These are phyloP conservation scores for Boletus reticuloceps DNA, from an alignment of 768 basidiomycete genomes.

Conservation along the genomic window DNA sequence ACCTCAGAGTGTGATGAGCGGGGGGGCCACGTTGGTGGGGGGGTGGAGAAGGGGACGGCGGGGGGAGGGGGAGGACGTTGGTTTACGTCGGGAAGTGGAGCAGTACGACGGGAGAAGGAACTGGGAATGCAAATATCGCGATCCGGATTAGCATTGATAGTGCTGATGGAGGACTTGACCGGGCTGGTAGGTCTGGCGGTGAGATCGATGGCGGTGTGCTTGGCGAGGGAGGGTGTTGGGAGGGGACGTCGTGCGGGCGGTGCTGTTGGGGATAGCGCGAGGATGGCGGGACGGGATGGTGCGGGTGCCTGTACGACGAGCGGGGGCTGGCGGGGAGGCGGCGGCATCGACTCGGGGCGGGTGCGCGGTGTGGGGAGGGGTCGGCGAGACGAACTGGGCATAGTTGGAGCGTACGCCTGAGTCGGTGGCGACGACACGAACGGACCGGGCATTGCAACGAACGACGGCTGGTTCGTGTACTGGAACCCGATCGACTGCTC, in stretches of 20 bases:
- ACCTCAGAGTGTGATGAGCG: conserved; percentile 2
- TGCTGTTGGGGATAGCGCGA: conserved; percentile 18
- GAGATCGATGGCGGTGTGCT: conserved; percentile 27
- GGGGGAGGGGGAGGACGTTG: background rate
- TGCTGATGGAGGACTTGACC: conserved; percentile 11
- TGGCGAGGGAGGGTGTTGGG: conserved; percentile 18
- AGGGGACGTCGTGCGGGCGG: conserved; percentile 22
- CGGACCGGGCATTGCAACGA: background rate
- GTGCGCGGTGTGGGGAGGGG: conserved; percentile 29
- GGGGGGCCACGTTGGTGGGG: conserved; percentile 12
- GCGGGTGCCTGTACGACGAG: conserved; percentile 31
- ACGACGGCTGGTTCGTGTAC: conserved; percentile 11
- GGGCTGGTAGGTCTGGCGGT: conserved; percentile 18
- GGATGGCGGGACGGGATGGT: conserved; percentile 30
- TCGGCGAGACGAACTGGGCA: conserved; percentile 23
- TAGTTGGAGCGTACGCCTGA: too few relatives aligned
- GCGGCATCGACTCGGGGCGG: conserved; percentile 28
- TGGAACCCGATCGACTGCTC: conserved; percentile 20
- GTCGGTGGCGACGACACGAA: conserved; percentile 10
- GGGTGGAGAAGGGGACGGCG: background rate
- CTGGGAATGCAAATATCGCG: conserved; percentile 22
- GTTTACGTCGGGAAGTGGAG: conserved; percentile 9
- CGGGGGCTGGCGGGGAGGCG: conserved; percentile 11
- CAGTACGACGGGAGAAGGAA: conserved; percentile 22
- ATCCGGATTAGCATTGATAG: conserved; percentile 9